Conservation (phyloP, 345 rosid genomes). For the Kernera saxatilis region DNA sequence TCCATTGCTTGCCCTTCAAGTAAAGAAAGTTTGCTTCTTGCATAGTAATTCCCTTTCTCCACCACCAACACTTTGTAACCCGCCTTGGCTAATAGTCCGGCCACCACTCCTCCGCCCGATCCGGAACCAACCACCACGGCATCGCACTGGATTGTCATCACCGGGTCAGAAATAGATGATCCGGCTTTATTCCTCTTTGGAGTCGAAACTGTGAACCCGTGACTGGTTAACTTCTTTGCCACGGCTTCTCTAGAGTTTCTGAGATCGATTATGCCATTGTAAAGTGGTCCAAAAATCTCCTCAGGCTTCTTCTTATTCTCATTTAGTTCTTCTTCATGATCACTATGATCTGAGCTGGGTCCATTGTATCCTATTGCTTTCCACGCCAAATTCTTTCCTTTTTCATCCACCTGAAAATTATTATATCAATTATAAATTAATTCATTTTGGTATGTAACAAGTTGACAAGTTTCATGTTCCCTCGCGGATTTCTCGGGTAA, state of each 20-base stretch:
- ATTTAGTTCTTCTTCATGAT: constrained; percentile 15
- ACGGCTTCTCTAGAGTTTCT: constrained; percentile 42
- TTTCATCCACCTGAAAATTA: constrained; percentile 48
- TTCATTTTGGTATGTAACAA: background rate
- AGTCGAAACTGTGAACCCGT: constrained; percentile 43
- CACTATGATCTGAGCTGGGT: constrained; percentile 45
- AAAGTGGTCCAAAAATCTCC: constrained; percentile 56
- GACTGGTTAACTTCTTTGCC: constrained; percentile 28
- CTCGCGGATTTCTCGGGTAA: background rate
- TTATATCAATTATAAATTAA: background rate
- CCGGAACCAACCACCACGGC: constrained; percentile 86
- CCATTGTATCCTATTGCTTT: constrained; percentile 69
- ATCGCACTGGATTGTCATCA: constrained; percentile 55
- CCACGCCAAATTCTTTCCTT: constrained; percentile 56
- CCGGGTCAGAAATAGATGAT: constrained; percentile 27
- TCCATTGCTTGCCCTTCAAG: constrained; percentile 74
- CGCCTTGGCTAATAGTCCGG: constrained; percentile 67
- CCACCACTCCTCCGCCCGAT: constrained; percentile 73
- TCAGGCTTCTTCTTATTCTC: constrained; percentile 28
- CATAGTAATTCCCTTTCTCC: constrained; percentile 68
- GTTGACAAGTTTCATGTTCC: constrained; percentile 2
- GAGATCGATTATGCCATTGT: constrained; percentile 45
- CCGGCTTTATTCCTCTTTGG: background rate
- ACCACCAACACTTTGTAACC: constrained; percentile 74
- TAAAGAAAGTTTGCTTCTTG: constrained; percentile 59